phyloP scores from a whole-genome alignment of 2,329 filamentous ascomycete genomes.

The Pestalotiopsis sp. region DNA sequence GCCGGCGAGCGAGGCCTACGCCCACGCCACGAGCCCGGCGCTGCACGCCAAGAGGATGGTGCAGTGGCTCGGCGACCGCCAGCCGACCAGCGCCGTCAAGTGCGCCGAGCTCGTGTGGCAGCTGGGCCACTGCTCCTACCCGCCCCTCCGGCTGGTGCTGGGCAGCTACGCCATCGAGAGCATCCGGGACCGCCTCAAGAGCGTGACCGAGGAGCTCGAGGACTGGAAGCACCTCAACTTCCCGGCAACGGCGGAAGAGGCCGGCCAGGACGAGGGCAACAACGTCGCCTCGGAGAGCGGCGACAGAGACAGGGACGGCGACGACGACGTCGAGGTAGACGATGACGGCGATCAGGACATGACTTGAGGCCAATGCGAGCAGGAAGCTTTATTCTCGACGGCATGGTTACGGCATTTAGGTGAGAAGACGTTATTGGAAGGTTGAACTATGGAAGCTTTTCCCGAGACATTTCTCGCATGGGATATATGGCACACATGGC shows the following conservation, averaged over 20 bases:
- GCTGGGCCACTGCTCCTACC: constrained; percentile 91
- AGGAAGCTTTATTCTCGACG: constrained; percentile 7
- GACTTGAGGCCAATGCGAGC: constrained; percentile 6
- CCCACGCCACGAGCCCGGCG: constrained; percentile 76
- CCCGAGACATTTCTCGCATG: neutral
- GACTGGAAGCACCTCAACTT: constrained; percentile 91
- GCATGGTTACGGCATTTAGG: neutral
- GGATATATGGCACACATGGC: neutral
- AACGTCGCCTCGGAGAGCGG: constrained; percentile 28
- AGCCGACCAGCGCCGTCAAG: constrained; percentile 91
- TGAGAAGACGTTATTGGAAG: neutral
- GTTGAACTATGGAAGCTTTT: neutral
- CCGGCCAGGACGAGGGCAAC: constrained; percentile 11
- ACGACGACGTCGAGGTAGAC: constrained; percentile 28
- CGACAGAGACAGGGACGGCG: constrained; percentile 34
- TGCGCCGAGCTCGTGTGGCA: constrained; percentile 95
- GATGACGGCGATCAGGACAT: constrained; percentile 21
- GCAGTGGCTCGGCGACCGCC: constrained; percentile 90
- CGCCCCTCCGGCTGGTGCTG: constrained; percentile 81
- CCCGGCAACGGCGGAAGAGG: constrained; percentile 43
- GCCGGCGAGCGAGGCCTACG: constrained; percentile 80
- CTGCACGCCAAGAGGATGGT: constrained; percentile 89
- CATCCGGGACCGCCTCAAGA: constrained; percentile 84
- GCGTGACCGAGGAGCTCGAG: constrained; percentile 92
- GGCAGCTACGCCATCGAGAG: constrained; percentile 96